Evolutionary conservation across 2,329 filamentous ascomycete species (phyloP).

Genomic region (Cladophialophora yegresii): DNA sequence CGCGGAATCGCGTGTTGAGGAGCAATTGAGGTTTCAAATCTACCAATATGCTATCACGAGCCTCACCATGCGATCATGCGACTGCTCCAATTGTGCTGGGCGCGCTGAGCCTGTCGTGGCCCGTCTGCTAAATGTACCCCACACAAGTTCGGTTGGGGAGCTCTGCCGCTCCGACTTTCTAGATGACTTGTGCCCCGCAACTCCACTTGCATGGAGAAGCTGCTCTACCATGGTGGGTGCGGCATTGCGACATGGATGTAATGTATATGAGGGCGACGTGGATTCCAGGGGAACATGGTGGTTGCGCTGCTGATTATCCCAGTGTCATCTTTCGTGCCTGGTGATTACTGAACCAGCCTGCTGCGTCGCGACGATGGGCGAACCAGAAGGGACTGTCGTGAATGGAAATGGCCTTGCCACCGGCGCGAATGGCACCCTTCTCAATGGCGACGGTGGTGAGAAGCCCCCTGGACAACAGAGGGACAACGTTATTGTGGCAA

Average conservation of each 20-base stretch:
- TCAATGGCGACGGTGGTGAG: background rate
- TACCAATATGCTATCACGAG: background rate
- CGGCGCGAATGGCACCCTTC: constrained; percentile 2
- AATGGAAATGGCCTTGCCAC: background rate
- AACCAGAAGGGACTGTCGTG: background rate
- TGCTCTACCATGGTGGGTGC: background rate
- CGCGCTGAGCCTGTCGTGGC: too few species aligned
- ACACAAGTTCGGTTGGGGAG: background rate
- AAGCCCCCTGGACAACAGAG: background rate
- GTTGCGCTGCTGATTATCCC: background rate
- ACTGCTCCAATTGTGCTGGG: background rate
- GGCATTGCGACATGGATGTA: background rate
- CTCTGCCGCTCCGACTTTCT: background rate
- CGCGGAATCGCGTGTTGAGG: constrained; percentile 27
- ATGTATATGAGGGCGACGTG: constrained; percentile 3
- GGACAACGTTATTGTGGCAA: constrained; percentile 7
- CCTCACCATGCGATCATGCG: background rate
- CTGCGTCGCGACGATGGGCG: background rate
- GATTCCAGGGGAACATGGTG: background rate
- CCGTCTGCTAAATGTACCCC: background rate
- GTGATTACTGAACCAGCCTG: background rate
- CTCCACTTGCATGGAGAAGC: constrained; percentile 4
- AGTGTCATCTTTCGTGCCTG: background rate
- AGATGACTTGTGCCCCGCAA: background rate
- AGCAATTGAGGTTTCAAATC: constrained; percentile 18